phyloP scores from a whole-genome alignment of 805 yeast species.

The Ogataea ganodermae region DNA sequence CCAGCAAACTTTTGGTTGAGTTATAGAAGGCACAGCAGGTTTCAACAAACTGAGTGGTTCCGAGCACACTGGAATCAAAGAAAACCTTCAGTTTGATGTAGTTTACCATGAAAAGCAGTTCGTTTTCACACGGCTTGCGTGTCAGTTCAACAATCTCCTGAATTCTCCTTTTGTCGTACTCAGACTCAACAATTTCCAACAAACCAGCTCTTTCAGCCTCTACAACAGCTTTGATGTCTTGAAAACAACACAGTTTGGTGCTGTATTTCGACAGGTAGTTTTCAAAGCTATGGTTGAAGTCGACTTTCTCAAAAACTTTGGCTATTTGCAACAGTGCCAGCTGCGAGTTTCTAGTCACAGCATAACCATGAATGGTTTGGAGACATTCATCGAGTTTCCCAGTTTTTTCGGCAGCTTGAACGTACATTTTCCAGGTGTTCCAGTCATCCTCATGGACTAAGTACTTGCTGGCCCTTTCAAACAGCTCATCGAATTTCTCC shows the following conservation, averaged over 20 bases:
- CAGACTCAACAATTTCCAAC: slow-evolving; percentile 11
- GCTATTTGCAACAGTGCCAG: slow-evolving; percentile 55
- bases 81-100: slow-evolving; percentile 47
- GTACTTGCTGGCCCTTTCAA: slow-evolving; percentile 40
- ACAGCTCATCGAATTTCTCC: slow-evolving; percentile 47
- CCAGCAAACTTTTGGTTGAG: slow-evolving; percentile 38
- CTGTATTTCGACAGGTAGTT: slow-evolving; percentile 50
- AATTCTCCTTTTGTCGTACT: slow-evolving; percentile 14
- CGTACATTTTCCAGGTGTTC: slow-evolving; percentile 65
- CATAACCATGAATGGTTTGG: slow-evolving; percentile 33
- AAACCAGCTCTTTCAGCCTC: slow-evolving; percentile 5
- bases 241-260: slow-evolving; percentile 63
- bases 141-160: slow-evolving; percentile 10
- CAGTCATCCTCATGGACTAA: slow-evolving; percentile 70
- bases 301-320: slow-evolving; percentile 12
- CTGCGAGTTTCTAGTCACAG: slow-evolving; percentile 54
- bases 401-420: slow-evolving; percentile 45
- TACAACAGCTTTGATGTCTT: slow-evolving; percentile 51
- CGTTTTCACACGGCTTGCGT: slow-evolving; percentile 22
- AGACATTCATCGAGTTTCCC: slow-evolving; percentile 37
- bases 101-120: slow-evolving; percentile 32
- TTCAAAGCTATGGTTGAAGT: slow-evolving; percentile 33
- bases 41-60: slow-evolving; percentile 25
- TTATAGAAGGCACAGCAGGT: slow-evolving; percentile 43
- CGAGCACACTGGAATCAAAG: slow-evolving; percentile 28